Base-by-base conservation (phyloP, 2,329 filamentous ascomycete genomes). In the Fusarium xyrophilum region DNA sequence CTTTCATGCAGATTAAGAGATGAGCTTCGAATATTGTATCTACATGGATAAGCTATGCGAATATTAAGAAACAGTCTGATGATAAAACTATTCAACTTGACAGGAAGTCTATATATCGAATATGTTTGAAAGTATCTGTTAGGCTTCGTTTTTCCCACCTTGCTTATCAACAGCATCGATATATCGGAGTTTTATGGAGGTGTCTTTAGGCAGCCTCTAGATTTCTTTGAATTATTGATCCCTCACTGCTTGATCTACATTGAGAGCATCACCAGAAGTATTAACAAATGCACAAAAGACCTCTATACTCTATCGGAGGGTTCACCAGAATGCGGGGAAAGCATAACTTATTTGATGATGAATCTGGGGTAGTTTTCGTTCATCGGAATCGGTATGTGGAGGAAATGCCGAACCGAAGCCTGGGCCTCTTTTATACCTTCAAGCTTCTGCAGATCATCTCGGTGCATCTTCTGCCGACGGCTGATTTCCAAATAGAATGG, bases 301-400 rank as follows among this genome's bases (percentile, higher is more conserved):
- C 13, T 50, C 28, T 48, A n/a, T 36, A 30, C 46, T 48, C n/a
- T 23, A 19, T 19, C 9, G 30, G 21, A 50, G 17, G 17, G 19
- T 28, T 30, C 25, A 12, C 32, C 50, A 32, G n/a, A 52, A 42
- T 52, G 50, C 17, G 50, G 50, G 35, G 35, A 23, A 42, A 23
- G 8, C 25, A 23, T 15, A n/a, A n/a, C n/a, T n/a, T n/a, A n/a
- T n/a, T 15, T 27, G 23, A 25, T 25, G 23, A 25, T 25, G 23
- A 51, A 38, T 27, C 33, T 27, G 47, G 47, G 32, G 33, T 38
- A 39, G 19, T 39, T 38, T 38, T 51, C 32, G 47, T 51, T 51
- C 23, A 52, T 52, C 50, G 35, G 50, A 52, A 42, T 52, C 35
- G 50, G 50, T 14, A 52, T 52, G 50, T 52, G 25, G 35, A 51